These are phyloP conservation scores for Pisolithus microcarpus DNA, from an alignment of 768 basidiomycete species.

Conservation along the genomic window DNA sequence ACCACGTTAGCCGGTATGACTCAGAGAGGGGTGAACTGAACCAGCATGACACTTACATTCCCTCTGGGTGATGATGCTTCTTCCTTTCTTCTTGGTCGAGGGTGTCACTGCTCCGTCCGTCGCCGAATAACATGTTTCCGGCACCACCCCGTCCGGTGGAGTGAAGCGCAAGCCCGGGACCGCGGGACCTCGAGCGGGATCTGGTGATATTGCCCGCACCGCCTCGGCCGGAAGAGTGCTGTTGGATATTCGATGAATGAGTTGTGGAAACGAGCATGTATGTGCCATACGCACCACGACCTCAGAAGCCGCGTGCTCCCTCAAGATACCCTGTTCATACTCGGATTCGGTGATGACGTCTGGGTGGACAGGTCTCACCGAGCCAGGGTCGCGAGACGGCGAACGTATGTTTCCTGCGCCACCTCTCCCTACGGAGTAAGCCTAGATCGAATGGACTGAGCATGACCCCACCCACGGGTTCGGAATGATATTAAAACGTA, in stretches of 20 bases:
- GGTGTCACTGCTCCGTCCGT: conserved; percentile 10
- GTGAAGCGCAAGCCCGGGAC: conserved; percentile 28
- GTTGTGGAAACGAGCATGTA: no score
- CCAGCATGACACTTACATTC: conserved; percentile 32
- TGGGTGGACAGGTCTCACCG: conserved; percentile 23
- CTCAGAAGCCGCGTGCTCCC: conserved; percentile 23
- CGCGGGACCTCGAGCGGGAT: conserved; percentile 46
- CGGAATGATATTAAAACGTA: conserved; percentile 13
- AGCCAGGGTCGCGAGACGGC: conserved; percentile 49
- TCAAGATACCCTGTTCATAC: conserved; percentile 18
- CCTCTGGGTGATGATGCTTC: conserved; percentile 25
- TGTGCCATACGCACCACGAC: conserved; percentile 27
- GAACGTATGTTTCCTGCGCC: conserved; percentile 84
- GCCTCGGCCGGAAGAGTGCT: conserved; percentile 60
- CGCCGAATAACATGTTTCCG: conserved; percentile 45
- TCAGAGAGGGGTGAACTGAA: background rate
- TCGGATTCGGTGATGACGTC: conserved; percentile 16
- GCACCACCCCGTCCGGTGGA: conserved; percentile 59
- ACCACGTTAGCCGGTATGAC: background rate
- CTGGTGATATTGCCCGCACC: conserved; percentile 54
- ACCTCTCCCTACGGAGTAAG: conserved; percentile 63
- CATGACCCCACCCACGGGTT: background rate
- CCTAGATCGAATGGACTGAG: background rate
- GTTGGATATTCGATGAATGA: background rate
- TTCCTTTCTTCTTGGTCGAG: conserved; percentile 32